These are phyloP conservation scores for Xylaria cubensis DNA, from an alignment of 495 filamentous ascomycete genomes.

Conservation along the genomic window DNA sequence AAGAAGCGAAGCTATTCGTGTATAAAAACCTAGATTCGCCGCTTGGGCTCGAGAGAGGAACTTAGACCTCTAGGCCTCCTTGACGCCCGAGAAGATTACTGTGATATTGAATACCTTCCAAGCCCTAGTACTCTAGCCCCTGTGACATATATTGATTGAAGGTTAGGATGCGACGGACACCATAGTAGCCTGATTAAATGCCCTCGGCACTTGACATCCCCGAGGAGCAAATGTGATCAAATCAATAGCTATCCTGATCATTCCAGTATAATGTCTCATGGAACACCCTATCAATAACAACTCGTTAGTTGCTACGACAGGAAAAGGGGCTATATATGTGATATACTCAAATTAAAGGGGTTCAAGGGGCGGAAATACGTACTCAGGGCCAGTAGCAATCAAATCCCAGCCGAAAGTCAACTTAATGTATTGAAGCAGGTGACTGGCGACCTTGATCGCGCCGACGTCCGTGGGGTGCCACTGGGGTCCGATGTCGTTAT, in stretches of 20 bases:
- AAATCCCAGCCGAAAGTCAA: constrained; percentile 65
- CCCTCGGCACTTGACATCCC: neutral
- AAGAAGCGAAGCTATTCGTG: too few species aligned
- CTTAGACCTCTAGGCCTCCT: too few species aligned
- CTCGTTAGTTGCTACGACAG: neutral
- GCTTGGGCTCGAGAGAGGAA: too few species aligned
- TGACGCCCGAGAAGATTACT: too few species aligned
- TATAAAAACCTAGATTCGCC: too few species aligned
- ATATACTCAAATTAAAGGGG: neutral
- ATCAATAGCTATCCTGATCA: constrained; percentile 57
- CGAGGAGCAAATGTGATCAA: neutral
- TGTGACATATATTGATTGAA: neutral
- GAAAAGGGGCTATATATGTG: neutral
- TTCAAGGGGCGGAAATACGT: constrained; percentile 20
- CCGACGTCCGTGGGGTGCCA: constrained; percentile 73
- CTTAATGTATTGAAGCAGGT: constrained; percentile 64
- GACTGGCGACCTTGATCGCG: constrained; percentile 71
- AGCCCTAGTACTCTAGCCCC: too few species aligned
- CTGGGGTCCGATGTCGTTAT: constrained; percentile 70
- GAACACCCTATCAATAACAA: constrained; percentile 51
- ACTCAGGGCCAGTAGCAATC: constrained; percentile 65
- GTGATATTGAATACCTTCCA: too few species aligned
- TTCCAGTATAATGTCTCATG: constrained; percentile 70
- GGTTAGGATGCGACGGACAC: neutral
- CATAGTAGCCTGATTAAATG: neutral